These are phyloP conservation scores for Neurospora tetrasperma DNA, from an alignment of 495 filamentous ascomycete species.

Conservation along the genomic window DNA sequence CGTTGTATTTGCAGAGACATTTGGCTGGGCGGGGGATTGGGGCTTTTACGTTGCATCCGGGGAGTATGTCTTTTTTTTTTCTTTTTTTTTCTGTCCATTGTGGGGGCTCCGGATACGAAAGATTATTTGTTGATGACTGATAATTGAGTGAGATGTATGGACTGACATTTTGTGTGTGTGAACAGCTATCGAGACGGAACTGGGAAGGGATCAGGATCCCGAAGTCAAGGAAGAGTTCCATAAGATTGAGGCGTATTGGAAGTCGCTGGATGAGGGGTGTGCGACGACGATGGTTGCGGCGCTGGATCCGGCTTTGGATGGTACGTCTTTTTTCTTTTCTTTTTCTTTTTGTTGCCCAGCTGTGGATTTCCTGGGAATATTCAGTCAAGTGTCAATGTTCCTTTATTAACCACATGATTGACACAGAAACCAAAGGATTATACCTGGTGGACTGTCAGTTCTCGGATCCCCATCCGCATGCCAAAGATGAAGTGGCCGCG, in stretches of 20 bases:
- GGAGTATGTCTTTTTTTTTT: constrained; percentile 20
- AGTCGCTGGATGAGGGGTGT: constrained; percentile 42
- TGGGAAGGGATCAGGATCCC: constrained; percentile 31
- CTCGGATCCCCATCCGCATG: constrained; percentile 9
- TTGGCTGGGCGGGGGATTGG: constrained; percentile 23
- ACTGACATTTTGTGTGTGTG: too few relatives aligned
- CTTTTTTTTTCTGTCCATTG: too few relatives aligned
- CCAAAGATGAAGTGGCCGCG: constrained; percentile 28
- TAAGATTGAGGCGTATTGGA: constrained; percentile 34
- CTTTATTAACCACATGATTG: too few relatives aligned
- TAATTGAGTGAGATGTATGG: too few relatives aligned
- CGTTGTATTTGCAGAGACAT: constrained; percentile 34
- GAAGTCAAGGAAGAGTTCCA: constrained; percentile 28
- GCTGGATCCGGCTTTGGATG: constrained; percentile 40
- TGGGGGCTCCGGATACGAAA: too few relatives aligned
- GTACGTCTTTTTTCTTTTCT: constrained; percentile 14
- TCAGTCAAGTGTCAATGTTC: too few relatives aligned
- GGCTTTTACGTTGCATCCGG: constrained; percentile 39
- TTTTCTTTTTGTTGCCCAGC: too few relatives aligned
- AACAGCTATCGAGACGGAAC: constrained; percentile 27
- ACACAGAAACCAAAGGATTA: constrained; percentile 25
- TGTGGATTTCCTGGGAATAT: too few relatives aligned
- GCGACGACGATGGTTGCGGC: constrained; percentile 49
- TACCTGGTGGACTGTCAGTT: constrained; percentile 35
- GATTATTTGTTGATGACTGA: too few relatives aligned